Evolutionary conservation across 805 yeast species (phyloP).

Genomic region (Wickerhamiella azyma): DNA sequence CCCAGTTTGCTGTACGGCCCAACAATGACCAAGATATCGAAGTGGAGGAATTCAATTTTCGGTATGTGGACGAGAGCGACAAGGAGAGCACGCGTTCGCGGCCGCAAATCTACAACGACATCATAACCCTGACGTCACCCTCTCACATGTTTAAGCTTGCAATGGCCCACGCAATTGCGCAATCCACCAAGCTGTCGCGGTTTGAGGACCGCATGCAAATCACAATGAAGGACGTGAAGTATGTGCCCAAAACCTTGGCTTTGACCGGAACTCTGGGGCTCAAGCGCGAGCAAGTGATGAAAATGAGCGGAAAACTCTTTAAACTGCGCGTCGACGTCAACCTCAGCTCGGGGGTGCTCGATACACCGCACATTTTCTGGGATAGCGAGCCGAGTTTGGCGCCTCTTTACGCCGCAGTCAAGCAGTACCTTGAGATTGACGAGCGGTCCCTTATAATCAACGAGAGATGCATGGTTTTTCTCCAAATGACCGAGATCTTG

Average conservation of each 20-base stretch:
- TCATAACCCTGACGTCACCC: constrained; percentile 79
- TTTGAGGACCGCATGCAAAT: constrained; percentile 87
- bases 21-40: constrained; percentile 77
- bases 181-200: constrained; percentile 78
- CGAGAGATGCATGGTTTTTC: constrained; percentile 83
- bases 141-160: constrained; percentile 88
- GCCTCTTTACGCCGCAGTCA: constrained; percentile 75
- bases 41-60: constrained; percentile 74
- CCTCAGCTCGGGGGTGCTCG: constrained; percentile 75
- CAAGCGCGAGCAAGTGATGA: constrained; percentile 68
- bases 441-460: constrained; percentile 87
- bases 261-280: constrained; percentile 78
- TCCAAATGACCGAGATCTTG: constrained; percentile 84
- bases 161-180: constrained; percentile 93
- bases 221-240: constrained; percentile 70
- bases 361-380: constrained; percentile 96
- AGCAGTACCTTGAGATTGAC: constrained; percentile 89
- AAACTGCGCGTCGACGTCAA: constrained; percentile 89
- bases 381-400: constrained; percentile 85
- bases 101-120: constrained; percentile 63
- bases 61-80: constrained; percentile 36
- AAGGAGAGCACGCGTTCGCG: constrained; percentile 19
- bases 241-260: constrained; percentile 79
- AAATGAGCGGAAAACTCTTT: constrained; percentile 81
- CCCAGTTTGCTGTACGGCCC: constrained; percentile 50